Base-by-base conservation (phyloP, 1,284 basidiomycete genomes). In the Psilocybe mexicana region DNA sequence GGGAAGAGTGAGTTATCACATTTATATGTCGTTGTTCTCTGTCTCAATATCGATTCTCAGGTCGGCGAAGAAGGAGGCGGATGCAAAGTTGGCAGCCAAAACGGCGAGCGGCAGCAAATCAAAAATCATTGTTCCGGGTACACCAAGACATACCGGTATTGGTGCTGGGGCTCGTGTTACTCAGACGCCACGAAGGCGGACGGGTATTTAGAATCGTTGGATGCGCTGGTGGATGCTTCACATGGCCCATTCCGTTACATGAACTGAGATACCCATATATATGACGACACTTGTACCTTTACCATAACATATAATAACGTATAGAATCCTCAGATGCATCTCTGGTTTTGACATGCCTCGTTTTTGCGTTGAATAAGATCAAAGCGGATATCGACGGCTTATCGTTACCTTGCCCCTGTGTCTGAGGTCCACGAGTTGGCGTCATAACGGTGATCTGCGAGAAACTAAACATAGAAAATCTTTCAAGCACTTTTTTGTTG, bases 81-180 rank as follows among this genome's bases (percentile, higher is more conserved):
- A 92, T 61, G 84, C 87, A 63, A 86, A 81, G 18, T 70, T 87
- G 57, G 80, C 82, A 0, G 77, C 79, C 45, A 84, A 89, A 65
- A 82, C 83, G 0, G 74, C 85, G 0, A 78, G 77, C 23, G 81
- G 83, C 10, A 84, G 84, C 44, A 80, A 75, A 53, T 78, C 90
- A 5, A 85, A 86, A 68, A 86, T 94, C 43, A 88, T 90, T 52
- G 86, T 93, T 2, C 85, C 90, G 30, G 88, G 88, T 12, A 95
- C 93, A 6, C 92, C 92, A 3, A 79, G 89, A 62, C 86, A 91
- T 68, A 80, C 85, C 28, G 83, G 90, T 14, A 83, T 86, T 64
- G 89, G 88, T 11, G 81, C 87, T 18, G 84, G 88, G 49, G 69
- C 83, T 35, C 76, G 86, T 43, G 77, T 86, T 5, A 77, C 78